Evolutionary conservation across 257 asterid species (phyloP), one percentile per base, ranked within the genome.

Genomic region (Solanum tarapatanum): DNA sequence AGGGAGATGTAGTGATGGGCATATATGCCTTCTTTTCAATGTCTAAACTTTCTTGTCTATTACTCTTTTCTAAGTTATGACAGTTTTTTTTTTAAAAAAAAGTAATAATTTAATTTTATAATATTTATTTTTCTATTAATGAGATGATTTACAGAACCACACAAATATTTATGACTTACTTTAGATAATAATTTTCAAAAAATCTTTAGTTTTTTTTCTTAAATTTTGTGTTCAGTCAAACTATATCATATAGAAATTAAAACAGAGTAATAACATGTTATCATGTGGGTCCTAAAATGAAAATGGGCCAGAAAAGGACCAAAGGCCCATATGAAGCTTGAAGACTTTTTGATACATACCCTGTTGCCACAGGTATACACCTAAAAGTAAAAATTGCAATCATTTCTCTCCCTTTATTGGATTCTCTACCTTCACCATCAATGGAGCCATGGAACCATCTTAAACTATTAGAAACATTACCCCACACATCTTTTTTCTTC

Each of bases 21-120:
- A 35, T n/a, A 41, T 12, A 3, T 51, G 62, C 36, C 36, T 43
- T 43, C 0, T 13, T 39, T 41, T 37, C 8, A 4, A 24, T 13
- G 36, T 24, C 62, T n/a, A n/a, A 3, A 37, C 21, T 6, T 74
- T 35, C 82, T 75, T 37, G 58, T 75, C 12, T n/a, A 6, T 11
- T 75, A 4, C 12, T 11, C 1, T 1, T 12, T 5, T n/a, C 8
- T 19, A 8, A 55, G 9, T 17, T 58, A 58, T 19, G 24, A 58
- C 24, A 51, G 0, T 0, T 0, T 51, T 51, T 51, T 0, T 51
- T 51, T 51, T 5, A 0, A 1, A 51, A 48, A 13, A 48, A 17
- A 17, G 1, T 1, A 17, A 51, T 17, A 17, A 51, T 51, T 51
- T 51, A 6, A 51, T 51, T 16, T 17, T 6, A 5, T 2, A 51